These are phyloP conservation scores for Saccharomycopsis sp. DNA, from an alignment of 805 yeast genomes.

Conservation along the genomic window DNA sequence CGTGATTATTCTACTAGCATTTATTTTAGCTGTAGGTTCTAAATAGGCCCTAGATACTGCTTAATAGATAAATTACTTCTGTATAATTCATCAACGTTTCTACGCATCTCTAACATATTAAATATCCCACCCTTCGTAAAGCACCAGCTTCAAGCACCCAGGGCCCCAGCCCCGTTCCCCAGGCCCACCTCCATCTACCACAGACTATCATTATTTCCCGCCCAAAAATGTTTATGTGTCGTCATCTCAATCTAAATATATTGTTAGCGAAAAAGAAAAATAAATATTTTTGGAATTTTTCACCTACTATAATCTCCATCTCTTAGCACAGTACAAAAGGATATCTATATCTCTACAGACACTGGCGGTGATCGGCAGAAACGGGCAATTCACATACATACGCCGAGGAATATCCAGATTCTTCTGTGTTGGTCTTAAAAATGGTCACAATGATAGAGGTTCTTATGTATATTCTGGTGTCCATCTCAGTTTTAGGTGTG, in stretches of 20 bases:
- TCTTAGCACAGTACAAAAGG: not conserved
- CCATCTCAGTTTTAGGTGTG: not conserved
- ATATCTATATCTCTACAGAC: not conserved
- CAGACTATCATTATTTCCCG: not conserved
- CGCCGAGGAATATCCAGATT: not conserved
- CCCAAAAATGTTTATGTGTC: not conserved
- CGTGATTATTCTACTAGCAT: not conserved
- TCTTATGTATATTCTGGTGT: not conserved
- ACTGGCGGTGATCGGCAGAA: not conserved
- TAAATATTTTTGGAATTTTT: not conserved
- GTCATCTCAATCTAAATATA: not conserved
- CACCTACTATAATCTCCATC: not conserved
- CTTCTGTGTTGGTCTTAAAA: not conserved
- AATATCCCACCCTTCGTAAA: not conserved
- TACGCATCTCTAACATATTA: too few relatives aligned
- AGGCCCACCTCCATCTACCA: not conserved
- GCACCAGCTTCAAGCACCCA: not conserved
- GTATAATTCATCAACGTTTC: too few relatives aligned
- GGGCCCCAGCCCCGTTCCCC: not conserved
- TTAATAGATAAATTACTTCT: too few relatives aligned
- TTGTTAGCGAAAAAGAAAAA: not conserved
- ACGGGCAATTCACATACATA: not conserved
- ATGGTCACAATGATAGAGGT: not conserved
- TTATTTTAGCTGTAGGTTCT: too few relatives aligned
- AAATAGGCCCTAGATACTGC: too few relatives aligned